Base-by-base conservation (phyloP, 805 yeast species). In the Saturnispora gosingensis region DNA sequence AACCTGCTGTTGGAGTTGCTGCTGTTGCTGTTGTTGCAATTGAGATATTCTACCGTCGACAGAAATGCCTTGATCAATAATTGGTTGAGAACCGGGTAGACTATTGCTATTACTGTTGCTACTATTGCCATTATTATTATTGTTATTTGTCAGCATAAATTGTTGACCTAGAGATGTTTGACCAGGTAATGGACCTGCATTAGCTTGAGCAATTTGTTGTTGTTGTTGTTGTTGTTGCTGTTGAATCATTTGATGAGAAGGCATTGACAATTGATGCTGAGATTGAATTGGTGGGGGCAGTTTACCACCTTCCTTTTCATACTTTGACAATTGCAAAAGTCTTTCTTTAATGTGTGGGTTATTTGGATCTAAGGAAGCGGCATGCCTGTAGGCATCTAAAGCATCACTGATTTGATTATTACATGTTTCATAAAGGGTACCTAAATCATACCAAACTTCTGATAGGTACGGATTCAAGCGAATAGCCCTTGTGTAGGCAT, bases 391-490 rank as follows among this genome's bases (percentile, higher is more conserved):
- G 2, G 99, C 99, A 69, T 93, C 98, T 57, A 93, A 72, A 1
- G 99, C 99, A 67, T 93, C 99, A 54, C 83, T 78, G 54, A 89
- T 78, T 70, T 93, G 99, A 70, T 91, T 90, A 70, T 90, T 93
- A 72, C 99, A 93, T 35, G 97, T 88, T 70, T 93, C 99, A 67
- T 93, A 93, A 42, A 93, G 72, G 5, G 98, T 93, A 53, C 99
- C 99, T 64, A 93, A 77, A 69, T 93, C 99, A 69, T 93, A 93
- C 99, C 99, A 93, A 25, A 93, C 99, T 69, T 93, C 99, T 54
- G 93, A 82, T 58, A 93, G 85, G 72, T 90, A 90, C 15, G 99
- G 99, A 61, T 93, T 93, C 61, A 93, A 78, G 60, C 97, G 77
- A 54, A 93, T 93, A 10, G 99, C 99, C 51, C 98, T 76, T 7